phyloP scores from a whole-genome alignment of 2,329 filamentous ascomycete species.

The Ophiostoma ips region DNA sequence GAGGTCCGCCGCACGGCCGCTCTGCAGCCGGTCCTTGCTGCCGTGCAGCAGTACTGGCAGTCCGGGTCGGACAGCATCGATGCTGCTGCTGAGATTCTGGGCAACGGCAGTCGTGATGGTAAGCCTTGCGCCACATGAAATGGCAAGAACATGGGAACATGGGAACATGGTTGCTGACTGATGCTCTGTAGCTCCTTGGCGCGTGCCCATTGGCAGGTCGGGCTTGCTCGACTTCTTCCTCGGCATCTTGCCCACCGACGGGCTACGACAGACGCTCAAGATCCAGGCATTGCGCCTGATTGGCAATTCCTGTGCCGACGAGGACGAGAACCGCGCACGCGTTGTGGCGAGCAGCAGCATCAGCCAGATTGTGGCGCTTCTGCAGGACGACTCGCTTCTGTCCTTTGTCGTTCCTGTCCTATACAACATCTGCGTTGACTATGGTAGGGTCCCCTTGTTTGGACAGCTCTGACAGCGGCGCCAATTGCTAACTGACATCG shows the following conservation, averaged over 20 bases:
- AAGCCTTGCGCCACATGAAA: constrained; percentile 21
- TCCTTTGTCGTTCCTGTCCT: constrained; percentile 43
- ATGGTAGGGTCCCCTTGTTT: constrained; percentile 20
- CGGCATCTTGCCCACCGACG: constrained; percentile 26
- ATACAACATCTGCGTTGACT: constrained; percentile 50
- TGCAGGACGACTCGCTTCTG: constrained; percentile 34
- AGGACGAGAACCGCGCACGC: constrained; percentile 45
- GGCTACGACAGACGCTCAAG: constrained; percentile 25
- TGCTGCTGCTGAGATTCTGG: constrained; percentile 35
- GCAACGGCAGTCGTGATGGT: constrained; percentile 42
- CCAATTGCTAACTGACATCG: constrained; percentile 24
- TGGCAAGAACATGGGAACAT: background rate
- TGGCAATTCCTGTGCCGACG: constrained; percentile 50
- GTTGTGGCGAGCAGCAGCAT: constrained; percentile 37
- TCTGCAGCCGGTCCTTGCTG: constrained; percentile 26
- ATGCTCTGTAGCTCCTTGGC: constrained; percentile 34
- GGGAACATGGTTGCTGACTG: background rate
- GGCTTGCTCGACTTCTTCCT: constrained; percentile 45
- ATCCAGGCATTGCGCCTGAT: constrained; percentile 43
- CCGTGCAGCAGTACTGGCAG: constrained; percentile 27
- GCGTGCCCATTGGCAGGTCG: constrained; percentile 41
- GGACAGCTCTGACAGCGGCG: background rate
- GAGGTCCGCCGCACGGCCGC: constrained; percentile 12
- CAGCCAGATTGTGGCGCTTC: constrained; percentile 31
- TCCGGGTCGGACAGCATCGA: constrained; percentile 27